These are phyloP conservation scores for Cercospora beticola DNA, from an alignment of 2,329 filamentous ascomycete species.

Conservation along the genomic window DNA sequence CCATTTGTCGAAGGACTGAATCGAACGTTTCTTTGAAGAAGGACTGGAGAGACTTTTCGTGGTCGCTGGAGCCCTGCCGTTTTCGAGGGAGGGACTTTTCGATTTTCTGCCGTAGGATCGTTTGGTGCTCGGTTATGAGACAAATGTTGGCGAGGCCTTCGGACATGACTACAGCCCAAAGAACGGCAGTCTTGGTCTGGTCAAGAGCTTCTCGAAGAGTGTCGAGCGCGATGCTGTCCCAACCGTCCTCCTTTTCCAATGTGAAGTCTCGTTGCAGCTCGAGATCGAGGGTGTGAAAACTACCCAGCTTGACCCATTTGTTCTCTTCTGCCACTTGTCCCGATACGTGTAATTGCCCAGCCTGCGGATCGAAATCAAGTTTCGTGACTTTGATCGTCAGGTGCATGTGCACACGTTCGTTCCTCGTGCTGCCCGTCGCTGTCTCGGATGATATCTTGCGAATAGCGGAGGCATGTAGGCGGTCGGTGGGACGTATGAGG, in stretches of 20 bases:
- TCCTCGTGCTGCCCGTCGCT: conserved; percentile 60
- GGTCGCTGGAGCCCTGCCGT: conserved; percentile 60
- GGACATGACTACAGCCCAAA: conserved; percentile 91
- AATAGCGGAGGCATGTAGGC: conserved; percentile 64
- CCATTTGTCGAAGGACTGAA: conserved; percentile 74
- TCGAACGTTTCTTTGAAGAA: conserved; percentile 79
- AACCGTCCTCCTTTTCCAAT: conserved; percentile 77
- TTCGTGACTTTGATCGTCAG: conserved; percentile 65
- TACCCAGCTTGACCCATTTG: conserved; percentile 64
- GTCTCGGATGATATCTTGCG: conserved; percentile 64
- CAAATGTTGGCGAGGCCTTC: conserved; percentile 83
- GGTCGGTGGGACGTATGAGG: conserved; percentile 64
- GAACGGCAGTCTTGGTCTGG: conserved; percentile 74
- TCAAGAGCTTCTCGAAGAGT: conserved; percentile 77
- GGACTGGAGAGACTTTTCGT: conserved; percentile 57
- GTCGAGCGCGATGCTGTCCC: conserved; percentile 84
- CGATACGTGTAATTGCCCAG: conserved; percentile 66
- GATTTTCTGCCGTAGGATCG: conserved; percentile 68
- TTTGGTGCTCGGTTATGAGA: conserved; percentile 76
- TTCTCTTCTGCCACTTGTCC: conserved; percentile 67
- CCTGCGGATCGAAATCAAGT: conserved; percentile 69
- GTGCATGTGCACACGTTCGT: conserved; percentile 61
- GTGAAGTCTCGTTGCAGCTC: conserved; percentile 87
- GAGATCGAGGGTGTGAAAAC: conserved; percentile 74
- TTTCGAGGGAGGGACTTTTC: conserved; percentile 69